These are phyloP conservation scores for Corylus avellana DNA, from an alignment of 306 rosid species.

Conservation along the genomic window DNA sequence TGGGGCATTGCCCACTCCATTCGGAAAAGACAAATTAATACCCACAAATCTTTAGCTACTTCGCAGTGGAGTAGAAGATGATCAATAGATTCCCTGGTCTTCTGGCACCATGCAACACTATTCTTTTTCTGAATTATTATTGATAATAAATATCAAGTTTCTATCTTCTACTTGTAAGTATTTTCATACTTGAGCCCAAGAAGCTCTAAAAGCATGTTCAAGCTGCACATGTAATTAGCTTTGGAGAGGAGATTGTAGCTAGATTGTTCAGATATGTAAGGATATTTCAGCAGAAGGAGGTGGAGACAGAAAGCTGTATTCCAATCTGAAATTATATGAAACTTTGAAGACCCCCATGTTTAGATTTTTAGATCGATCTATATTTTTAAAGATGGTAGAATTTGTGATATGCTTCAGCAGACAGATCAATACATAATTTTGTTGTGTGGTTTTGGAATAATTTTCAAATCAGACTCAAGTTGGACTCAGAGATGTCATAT, in stretches of 20 bases:
- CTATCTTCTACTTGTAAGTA: neutral
- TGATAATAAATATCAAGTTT: conserved; percentile 9
- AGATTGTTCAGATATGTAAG: neutral
- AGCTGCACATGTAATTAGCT: neutral
- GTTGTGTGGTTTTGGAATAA: neutral
- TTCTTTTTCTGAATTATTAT: neutral
- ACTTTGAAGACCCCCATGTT: neutral
- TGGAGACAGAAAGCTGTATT: neutral
- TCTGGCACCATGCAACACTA: too few relatives aligned
- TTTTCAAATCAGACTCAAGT: neutral
- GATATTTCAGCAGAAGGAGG: neutral
- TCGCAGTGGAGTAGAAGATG: too few relatives aligned
- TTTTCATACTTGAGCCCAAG: neutral
- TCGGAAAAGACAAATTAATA: too few relatives aligned
- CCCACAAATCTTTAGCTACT: too few relatives aligned
- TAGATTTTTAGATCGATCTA: neutral
- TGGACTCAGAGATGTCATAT: neutral
- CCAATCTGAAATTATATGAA: neutral
- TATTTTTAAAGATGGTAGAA: neutral
- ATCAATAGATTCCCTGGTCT: too few relatives aligned
- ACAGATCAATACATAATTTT: neutral
- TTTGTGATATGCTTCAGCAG: neutral
- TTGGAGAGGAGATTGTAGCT: neutral
- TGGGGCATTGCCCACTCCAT: too few relatives aligned
- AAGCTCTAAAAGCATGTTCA: neutral